A percentile compares a stretch with the other conserved stretches of the same genome.
phyloP scores from a whole-genome alignment of 1,139 yeast genomes.

The Groenewaldozyma sp. region DNA sequence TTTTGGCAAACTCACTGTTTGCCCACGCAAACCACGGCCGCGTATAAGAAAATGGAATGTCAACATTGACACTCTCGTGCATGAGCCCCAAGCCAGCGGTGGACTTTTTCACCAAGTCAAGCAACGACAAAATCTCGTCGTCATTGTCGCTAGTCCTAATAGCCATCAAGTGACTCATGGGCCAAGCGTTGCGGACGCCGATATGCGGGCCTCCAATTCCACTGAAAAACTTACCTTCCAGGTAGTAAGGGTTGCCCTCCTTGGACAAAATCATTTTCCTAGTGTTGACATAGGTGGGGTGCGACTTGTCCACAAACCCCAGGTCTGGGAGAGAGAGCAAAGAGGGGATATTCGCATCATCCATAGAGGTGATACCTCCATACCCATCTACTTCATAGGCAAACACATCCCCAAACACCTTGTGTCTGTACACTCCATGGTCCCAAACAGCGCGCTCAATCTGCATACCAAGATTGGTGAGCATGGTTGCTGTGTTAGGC shows the following conservation, averaged over 20 bases:
- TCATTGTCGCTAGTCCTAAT: conserved; percentile 72
- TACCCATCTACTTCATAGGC: conserved; percentile 90
- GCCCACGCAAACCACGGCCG: conserved; percentile 95
- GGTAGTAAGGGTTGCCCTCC: conserved; percentile 68
- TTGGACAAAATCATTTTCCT: conserved; percentile 64
- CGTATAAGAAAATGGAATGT: conserved; percentile 39
- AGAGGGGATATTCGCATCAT: conserved; percentile 86
- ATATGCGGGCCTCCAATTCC: conserved; percentile 92
- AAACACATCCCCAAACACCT: conserved; percentile 61
- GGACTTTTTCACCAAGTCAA: conserved; percentile 45
- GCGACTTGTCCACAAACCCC: conserved; percentile 48
- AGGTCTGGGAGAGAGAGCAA: conserved; percentile 71
- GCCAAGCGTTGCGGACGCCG: conserved; percentile 80
- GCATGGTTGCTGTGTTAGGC: conserved; percentile 21
- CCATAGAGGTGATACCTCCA: conserved; percentile 69
- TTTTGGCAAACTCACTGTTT: conserved; percentile 82
- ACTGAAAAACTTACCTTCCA: conserved; percentile 50
- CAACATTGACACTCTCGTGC: conserved; percentile 76
- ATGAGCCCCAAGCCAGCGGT: conserved; percentile 73
- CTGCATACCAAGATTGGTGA: conserved; percentile 33
- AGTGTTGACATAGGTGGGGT: conserved; percentile 66
- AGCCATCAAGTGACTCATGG: conserved; percentile 68
- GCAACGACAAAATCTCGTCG: conserved; percentile 46
- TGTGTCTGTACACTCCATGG: conserved; percentile 59
- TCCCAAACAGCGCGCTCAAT: conserved; percentile 52